Evolutionary conservation across 805 yeast genomes (phyloP), one percentile per base, ranked within the genome.

Genomic region (Hanseniaspora valbyensis): DNA sequence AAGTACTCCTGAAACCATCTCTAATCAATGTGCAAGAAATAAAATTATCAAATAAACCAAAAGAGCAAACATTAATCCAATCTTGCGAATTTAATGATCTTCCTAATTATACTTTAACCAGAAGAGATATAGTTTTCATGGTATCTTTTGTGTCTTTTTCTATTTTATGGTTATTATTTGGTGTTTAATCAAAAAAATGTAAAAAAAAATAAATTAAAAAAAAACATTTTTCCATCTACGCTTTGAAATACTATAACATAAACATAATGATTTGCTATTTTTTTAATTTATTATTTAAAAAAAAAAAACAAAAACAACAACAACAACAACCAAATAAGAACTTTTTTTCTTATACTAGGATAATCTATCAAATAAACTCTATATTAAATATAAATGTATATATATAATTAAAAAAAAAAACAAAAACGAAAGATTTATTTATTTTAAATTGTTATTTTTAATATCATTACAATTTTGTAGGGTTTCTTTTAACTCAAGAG

Each of bases 371-470:
- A n/a, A n/a, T n/a, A n/a, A n/a, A n/a, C n/a, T n/a, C n/a, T n/a
- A n/a, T n/a, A n/a, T n/a, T n/a, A n/a, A n/a, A n/a, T n/a, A n/a
- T n/a, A n/a, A n/a, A n/a, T n/a, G n/a, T n/a, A n/a, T n/a, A n/a
- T n/a, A n/a, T n/a, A n/a, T n/a, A n/a, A n/a, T n/a, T n/a, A n/a
- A n/a, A n/a, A n/a, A n/a, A n/a, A n/a, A n/a, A n/a, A n/a, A n/a
- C n/a, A n/a, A n/a, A n/a, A n/a, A n/a, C n/a, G n/a, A n/a, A n/a
- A n/a, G n/a, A n/a, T n/a, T n/a, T n/a, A n/a, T n/a, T n/a, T n/a
- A n/a, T n/a, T n/a, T 32, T n/a, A 12, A 32, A 37, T 56, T 62
- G 38, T 60, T 59, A 24, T 46, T 56, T 39, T 42, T 54, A n/a
- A n/a, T n/a, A n/a, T n/a, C n/a, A n/a, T n/a, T n/a, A n/a, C n/a